Evolutionary conservation across 2,329 filamentous ascomycete species (phyloP).

Genomic region (Neofusicoccum laricinum): DNA sequence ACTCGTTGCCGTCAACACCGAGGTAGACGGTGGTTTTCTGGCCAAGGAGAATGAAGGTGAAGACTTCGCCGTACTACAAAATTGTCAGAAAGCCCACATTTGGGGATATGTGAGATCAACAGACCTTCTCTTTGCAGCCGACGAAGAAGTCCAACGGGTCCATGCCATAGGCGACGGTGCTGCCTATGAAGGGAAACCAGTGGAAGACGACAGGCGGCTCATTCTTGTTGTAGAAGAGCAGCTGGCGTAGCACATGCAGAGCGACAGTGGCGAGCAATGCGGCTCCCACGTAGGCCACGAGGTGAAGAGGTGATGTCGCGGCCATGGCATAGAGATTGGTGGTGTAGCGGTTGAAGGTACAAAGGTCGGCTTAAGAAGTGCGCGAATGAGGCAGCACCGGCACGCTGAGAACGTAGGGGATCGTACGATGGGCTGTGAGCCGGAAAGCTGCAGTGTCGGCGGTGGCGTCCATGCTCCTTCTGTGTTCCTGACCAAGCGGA

Average conservation of each 20-base stretch:
- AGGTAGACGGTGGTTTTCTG: conserved; percentile 51
- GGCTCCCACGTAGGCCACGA: not conserved
- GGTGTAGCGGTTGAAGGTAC: too few relatives aligned
- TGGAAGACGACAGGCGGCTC: conserved; percentile 69
- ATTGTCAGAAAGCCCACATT: not conserved
- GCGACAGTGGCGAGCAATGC: not conserved
- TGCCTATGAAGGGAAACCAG: conserved; percentile 62
- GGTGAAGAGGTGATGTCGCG: not conserved
- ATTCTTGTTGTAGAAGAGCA: conserved; percentile 69
- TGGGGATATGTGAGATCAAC: conserved; percentile 17
- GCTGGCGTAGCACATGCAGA: conserved; percentile 61
- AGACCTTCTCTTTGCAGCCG: conserved; percentile 61
- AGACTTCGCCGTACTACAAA: conserved; percentile 50
- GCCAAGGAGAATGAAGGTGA: conserved; percentile 55
- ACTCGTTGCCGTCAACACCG: conserved; percentile 53
- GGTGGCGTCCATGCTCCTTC: too few relatives aligned
- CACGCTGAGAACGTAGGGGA: too few relatives aligned
- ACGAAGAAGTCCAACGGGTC: conserved; percentile 74
- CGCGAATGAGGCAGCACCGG: too few relatives aligned
- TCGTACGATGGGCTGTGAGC: too few relatives aligned
- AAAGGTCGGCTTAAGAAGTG: too few relatives aligned
- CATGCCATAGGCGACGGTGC: conserved; percentile 44
- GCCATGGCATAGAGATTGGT: not conserved
- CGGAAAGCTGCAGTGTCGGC: too few relatives aligned
- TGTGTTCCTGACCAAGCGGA: too few relatives aligned